Conservation (phyloP, 2,329 filamentous ascomycete genomes). For the Phoma herbarum region DNA sequence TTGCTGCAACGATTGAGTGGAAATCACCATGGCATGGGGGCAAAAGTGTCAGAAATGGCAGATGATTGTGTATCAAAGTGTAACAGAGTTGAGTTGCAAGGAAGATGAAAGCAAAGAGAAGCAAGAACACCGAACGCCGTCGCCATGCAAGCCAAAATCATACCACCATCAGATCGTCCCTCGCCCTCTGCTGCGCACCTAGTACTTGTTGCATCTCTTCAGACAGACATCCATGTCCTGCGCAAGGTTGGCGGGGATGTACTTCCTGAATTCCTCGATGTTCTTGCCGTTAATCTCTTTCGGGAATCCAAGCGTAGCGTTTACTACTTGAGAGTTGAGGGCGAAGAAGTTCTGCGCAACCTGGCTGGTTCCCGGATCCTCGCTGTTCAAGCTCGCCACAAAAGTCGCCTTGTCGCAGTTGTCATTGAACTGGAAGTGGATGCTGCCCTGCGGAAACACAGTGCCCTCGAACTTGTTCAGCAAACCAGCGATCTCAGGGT, state of each 20-base stretch:
- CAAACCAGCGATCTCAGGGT: conserved; percentile 52
- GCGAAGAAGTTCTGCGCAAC: conserved; percentile 57
- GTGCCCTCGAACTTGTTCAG: conserved; percentile 56
- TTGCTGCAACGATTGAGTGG: no score
- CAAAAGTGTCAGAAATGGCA: neutral
- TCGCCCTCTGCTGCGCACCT: neutral
- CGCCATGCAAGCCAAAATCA: conserved; percentile 1
- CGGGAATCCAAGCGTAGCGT: conserved; percentile 52
- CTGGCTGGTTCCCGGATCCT: conserved; percentile 55
- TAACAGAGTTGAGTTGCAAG: neutral
- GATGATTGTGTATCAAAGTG: conserved; percentile 4
- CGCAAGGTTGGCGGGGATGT: conserved; percentile 60
- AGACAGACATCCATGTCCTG: conserved; percentile 64
- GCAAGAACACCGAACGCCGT: conserved; percentile 3
- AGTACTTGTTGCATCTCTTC: conserved; percentile 53
- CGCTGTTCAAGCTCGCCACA: conserved; percentile 55
- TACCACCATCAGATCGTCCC: no score
- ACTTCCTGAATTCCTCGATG: conserved; percentile 48
- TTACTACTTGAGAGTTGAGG: conserved; percentile 48
- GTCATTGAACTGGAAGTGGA: conserved; percentile 61
- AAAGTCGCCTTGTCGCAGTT: conserved; percentile 56
- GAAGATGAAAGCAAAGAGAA: neutral
- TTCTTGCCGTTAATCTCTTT: conserved; percentile 45
- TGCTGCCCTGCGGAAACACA: conserved; percentile 57
- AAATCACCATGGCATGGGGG: no score